Evolutionary conservation across 2,329 filamentous ascomycete species (phyloP), one percentile per base, ranked within the genome.

Genomic region (Pseudomassariella vexata): DNA sequence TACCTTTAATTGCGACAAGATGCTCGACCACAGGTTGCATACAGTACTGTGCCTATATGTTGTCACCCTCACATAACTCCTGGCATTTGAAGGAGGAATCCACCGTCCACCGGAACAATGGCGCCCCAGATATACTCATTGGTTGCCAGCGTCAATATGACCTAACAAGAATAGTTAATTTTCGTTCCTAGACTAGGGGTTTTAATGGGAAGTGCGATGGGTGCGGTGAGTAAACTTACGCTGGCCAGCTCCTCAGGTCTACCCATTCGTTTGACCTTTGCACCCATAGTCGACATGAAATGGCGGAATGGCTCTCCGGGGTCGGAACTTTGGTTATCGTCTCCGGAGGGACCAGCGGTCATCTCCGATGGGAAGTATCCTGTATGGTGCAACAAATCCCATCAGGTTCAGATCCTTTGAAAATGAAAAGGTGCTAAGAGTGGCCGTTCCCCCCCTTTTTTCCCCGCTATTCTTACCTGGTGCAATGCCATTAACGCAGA

Each of bases 261-360:
- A 2, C 49, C 49, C 47, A 52, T 49, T 8, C 49, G 39, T 17
- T 46, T 47, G 19, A 47, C 39, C 7, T 30, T 40, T 4, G 28
- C 31, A 2, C 47, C 48, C 24, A 47, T 25, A 20, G 14, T 9
- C 28, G 38, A 30, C 39, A 47, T 37, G 9, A 34, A 35, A n/a
- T 21, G 12, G 16, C 25, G 37, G 27, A 46, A n/a, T n/a, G n/a
- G 49, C 4, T 27, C 9, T 21, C 46, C 44, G 16, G 31, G 33
- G 9, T 33, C 28, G 15, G 37, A n/a, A 34, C 56, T 63, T 50
- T 70, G 70, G 46, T 70, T 67, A 24, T 64, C 56, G 12, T 65
- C 59, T 11, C 55, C 59, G 3, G 62, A 65, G 9, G 49, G 42
- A 1, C 63, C 61, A 7, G 62, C 57, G 6, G 68, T 72, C 65